Evolutionary conservation across 1,284 basidiomycete genomes (phyloP), one percentile per base, ranked within the genome.

Genomic region (Testicularia cyperi): DNA sequence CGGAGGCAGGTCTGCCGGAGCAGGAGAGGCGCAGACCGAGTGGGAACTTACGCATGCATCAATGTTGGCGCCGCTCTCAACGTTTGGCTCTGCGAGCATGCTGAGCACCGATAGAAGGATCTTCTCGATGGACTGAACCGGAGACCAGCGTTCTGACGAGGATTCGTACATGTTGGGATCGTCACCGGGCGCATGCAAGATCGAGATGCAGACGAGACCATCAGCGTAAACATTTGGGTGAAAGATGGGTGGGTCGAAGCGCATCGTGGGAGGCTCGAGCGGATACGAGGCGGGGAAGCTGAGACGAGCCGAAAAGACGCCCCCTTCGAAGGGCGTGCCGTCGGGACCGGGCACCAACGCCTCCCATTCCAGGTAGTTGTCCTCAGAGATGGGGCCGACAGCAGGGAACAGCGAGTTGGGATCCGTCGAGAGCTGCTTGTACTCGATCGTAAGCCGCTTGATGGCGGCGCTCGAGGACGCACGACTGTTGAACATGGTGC

Each of bases 61-160:
- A 53, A 99, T 89, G 79, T 97, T 97, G 34, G 95, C 95, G 24
- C 94, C 94, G 63, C 88, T 91, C 80, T 99, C 95, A 42, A 97
- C 83, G 78, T 99, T 99, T n/a, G 95, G 95, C 80, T 98, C 94
- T 62, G 95, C 92, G n/a, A 99, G 84, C 94, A 99, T 97, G 44
- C 90, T 94, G 64, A 98, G 86, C 16, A 98, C 94, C 65, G 89
- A 92, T 6, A 98, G 60, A 22, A 79, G 57, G 53, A 98, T 95
- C 77, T 95, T 96, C 80, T 98, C 90, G 31, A 98, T 90, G 72
- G 87, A 89, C 79, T 95, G 91, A 0, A 98, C 92, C 14, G 95
- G 95, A 51, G 89, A 92, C 95, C 95, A 99, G 30, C 95, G 84
- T 77, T 99, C 95, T 20, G 88, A 91, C 0, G 94, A 92, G 55